phyloP scores from a whole-genome alignment of 1,284 basidiomycete species.

The Trametes pubescens region DNA sequence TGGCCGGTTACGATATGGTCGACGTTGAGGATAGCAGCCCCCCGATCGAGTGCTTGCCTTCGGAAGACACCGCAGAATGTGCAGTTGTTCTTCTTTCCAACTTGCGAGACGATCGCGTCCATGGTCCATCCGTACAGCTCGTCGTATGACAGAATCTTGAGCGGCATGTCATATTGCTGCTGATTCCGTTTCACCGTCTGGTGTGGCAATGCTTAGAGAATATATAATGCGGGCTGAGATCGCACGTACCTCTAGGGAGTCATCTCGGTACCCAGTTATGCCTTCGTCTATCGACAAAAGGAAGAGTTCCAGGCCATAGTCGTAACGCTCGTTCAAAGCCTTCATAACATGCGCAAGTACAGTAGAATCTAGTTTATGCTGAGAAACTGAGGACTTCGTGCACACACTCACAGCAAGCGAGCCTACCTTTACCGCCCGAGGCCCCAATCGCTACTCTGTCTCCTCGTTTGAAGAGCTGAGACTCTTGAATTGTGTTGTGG shows the following conservation, averaged over 20 bases:
- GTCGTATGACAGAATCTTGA: constrained; percentile 96
- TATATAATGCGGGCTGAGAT: background rate
- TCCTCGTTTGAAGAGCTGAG: constrained; percentile 87
- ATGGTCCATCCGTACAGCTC: constrained; percentile 99
- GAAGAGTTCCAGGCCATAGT: constrained; percentile 92
- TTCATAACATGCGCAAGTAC: constrained; percentile 98
- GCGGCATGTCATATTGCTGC: constrained; percentile 92
- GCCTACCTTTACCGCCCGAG: constrained; percentile 93
- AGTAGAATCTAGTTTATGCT: constrained; percentile 81
- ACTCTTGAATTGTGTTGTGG: constrained; percentile 91
- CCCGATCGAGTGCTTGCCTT: constrained; percentile 94
- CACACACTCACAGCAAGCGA: background rate
- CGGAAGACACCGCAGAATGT: constrained; percentile 99
- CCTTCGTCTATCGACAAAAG: constrained; percentile 98
- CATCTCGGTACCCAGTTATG: constrained; percentile 97
- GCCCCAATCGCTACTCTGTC: constrained; percentile 98
- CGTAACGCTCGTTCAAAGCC: constrained; percentile 91
- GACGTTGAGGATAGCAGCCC: constrained; percentile 88
- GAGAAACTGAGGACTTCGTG: constrained; percentile 3
- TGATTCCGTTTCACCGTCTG: constrained; percentile 99
- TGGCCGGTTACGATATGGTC: constrained; percentile 99
- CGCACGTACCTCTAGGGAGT: constrained; percentile 86
- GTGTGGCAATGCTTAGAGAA: background rate
- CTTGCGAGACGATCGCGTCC: constrained; percentile 93
- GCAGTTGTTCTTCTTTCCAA: constrained; percentile 98